Base-by-base conservation (phyloP, 805 yeast genomes). In the Candida xiaguanensis region DNA sequence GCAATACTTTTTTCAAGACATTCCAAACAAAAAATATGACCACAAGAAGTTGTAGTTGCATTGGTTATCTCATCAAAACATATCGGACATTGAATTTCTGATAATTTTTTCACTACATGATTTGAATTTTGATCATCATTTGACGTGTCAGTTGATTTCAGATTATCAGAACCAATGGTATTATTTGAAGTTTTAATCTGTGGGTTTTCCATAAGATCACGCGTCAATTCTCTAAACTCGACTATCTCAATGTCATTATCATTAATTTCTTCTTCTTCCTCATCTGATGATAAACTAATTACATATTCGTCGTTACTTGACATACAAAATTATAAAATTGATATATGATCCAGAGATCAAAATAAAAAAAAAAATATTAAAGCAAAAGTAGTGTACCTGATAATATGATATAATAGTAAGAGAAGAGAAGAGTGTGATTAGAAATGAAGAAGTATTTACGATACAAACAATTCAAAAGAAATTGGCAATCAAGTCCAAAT, bases 41-140 rank as follows among this genome's bases (percentile, higher is more conserved):
- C 74, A 46, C 74, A 68, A 2, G 63, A 51, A 0, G 73, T 67
- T 30, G 62, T 55, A 33, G 73, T 65, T 34, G 73, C 73, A 37
- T 48, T 55, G 4, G 56, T 52, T 36, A 68, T 50, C n/a, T 59
- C 53, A 44, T 68, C 74, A 42, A 68, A 67, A 48, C 74, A 68
- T 23, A 68, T 63, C 17, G 74, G 74, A 43, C 74, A 68, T 44
- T 66, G 64, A 15, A 63, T 51, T 33, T 65, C 67, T 16, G 56
- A 51, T 20, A 68, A 50, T 34, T 55, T 58, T 49, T 67, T 67
- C 11, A 55, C 50, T 4, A 46, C 39, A 27, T 48, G 45, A 12
- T 40, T 36, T n/a, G 51, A 52, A 8, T 57, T 50, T 6, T 15
- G 8, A 22, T 24, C 19, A 9, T 16, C 26, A 20, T 6, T 16